A percentile compares a stretch with the other conserved stretches of the same genome.
Evolutionary conservation across 768 basidiomycete genomes (phyloP).

Genomic region (Leccinellum rugosiceps): DNA sequence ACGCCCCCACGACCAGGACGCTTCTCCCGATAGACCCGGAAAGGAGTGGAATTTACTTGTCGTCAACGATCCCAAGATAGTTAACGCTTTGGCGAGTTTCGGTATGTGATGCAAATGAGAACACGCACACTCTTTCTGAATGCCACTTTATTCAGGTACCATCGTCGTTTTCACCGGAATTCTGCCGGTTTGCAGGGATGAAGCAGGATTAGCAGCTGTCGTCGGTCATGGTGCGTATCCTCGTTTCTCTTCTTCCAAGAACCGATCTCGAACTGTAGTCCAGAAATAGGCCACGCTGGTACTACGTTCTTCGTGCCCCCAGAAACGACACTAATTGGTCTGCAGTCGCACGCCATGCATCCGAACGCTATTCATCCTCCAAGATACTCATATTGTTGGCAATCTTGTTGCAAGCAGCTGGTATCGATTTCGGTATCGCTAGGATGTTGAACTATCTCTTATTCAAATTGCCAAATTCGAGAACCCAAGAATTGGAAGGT

Average conservation of each 20-base stretch:
- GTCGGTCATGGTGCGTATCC: slow-evolving; percentile 67
- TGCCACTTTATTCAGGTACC: slow-evolving; percentile 41
- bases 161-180: slow-evolving; percentile 91
- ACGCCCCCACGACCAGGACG: background rate
- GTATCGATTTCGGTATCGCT: slow-evolving; percentile 55
- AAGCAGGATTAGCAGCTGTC: slow-evolving; percentile 80
- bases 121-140: background rate
- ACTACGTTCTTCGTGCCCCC: slow-evolving; percentile 9
- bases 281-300: slow-evolving; percentile 84
- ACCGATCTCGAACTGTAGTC: background rate
- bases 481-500: slow-evolving; percentile 83
- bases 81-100: slow-evolving; percentile 78
- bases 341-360: slow-evolving; percentile 55
- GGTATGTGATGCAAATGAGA: slow-evolving; percentile 37
- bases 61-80: slow-evolving; percentile 62
- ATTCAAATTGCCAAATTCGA: slow-evolving; percentile 77
- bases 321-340: slow-evolving; percentile 9
- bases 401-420: slow-evolving; percentile 43
- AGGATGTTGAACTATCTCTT: slow-evolving; percentile 46
- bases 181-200: slow-evolving; percentile 70
- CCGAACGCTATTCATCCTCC: slow-evolving; percentile 43
- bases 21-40: slow-evolving; percentile 19
- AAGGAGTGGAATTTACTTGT: slow-evolving; percentile 71
- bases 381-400: slow-evolving; percentile 42
- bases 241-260: background rate